A percentile compares a stretch with the other conserved stretches of the same genome.
These are phyloP conservation scores for Aspergillus sp. DNA, from an alignment of 2,329 filamentous ascomycete species.

Conservation along the genomic window DNA sequence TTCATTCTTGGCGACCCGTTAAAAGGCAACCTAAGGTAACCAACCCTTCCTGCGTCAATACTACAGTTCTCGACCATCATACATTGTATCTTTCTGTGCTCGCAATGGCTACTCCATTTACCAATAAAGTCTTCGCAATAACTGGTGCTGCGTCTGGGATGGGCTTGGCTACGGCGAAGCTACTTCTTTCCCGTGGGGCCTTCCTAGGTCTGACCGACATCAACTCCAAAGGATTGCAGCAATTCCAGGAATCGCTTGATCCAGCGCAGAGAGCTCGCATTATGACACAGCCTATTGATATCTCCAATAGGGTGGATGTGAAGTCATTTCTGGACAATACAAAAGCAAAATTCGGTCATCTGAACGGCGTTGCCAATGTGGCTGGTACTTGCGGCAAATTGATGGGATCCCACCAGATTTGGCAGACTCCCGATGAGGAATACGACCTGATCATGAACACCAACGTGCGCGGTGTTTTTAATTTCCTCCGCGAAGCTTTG, in stretches of 20 bases:
- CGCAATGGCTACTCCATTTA: conserved; percentile 1
- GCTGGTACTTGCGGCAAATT: neutral
- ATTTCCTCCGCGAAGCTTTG: neutral
- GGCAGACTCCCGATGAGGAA: neutral
- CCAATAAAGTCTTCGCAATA: conserved; percentile 3
- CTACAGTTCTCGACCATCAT: neutral
- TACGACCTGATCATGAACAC: conserved; percentile 1
- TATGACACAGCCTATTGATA: neutral
- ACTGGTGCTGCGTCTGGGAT: conserved; percentile 1
- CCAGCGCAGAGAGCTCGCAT: neutral
- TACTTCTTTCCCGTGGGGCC: neutral
- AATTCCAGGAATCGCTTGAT: neutral
- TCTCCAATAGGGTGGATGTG: neutral
- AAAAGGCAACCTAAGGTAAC: neutral
- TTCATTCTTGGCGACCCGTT: neutral
- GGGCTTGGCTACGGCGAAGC: neutral
- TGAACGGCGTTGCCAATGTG: conserved; percentile 2
- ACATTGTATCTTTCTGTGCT: neutral
- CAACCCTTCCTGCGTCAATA: neutral
- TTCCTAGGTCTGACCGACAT: neutral
- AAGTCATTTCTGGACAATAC: neutral
- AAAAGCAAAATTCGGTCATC: conserved; percentile 1
- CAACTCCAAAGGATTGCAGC: neutral
- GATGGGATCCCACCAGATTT: neutral
- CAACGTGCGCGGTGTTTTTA: conserved; percentile 3